Base-by-base conservation (phyloP, 345 rosid species). In the Luvunga scandens region DNA sequence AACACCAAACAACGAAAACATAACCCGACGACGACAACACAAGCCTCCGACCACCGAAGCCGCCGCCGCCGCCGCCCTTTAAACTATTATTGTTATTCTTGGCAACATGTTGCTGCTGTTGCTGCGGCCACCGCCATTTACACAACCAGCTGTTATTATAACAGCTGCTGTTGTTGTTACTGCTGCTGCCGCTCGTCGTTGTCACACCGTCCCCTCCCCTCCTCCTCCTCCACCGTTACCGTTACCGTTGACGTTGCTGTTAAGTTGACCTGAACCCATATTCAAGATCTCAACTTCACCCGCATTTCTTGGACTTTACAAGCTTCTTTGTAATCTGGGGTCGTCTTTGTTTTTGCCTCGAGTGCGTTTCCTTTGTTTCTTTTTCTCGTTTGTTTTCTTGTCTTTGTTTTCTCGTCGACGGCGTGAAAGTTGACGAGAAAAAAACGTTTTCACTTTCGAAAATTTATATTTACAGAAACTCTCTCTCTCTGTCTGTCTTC, bases 1-100 rank as follows among this genome's bases (percentile, higher is more conserved):
- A 89, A 68, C 90, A 88, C 4, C 90, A 82, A 66, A 84, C 74
- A 73, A 91, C 83, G 79, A 91, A 93, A 42, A 81, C 68, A 53
- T 83, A 81, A 57, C 87, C 92, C 24, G 92, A 79, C n/a, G 88
- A 82, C n/a, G 84, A 19, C 18, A 81, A 55, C 69, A 83, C 9
- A 7, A 81, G 53, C 74, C 85, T 86, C 19, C 85, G 81, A 24
- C 48, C 78, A n/a, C 78, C 83, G 28, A 39, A 76, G 53, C 74
- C 82, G 84, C 16, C 85, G 81, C 48, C 78, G n/a, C 78, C 83
- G 28, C 48, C 77, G 18, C 78, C 82, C 30, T 68, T 27, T 24
- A n/a, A 39, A 25, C 27, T 68, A 48, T 42, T 34, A 25, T 74
- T n/a, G n/a, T 48, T 53, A 24, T 18, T 57, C 19, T 73, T 33